Evolutionary conservation across 208 protist genomes (phyloP), one percentile per base, ranked within the genome.

Genomic region (Crithidia bombi): DNA sequence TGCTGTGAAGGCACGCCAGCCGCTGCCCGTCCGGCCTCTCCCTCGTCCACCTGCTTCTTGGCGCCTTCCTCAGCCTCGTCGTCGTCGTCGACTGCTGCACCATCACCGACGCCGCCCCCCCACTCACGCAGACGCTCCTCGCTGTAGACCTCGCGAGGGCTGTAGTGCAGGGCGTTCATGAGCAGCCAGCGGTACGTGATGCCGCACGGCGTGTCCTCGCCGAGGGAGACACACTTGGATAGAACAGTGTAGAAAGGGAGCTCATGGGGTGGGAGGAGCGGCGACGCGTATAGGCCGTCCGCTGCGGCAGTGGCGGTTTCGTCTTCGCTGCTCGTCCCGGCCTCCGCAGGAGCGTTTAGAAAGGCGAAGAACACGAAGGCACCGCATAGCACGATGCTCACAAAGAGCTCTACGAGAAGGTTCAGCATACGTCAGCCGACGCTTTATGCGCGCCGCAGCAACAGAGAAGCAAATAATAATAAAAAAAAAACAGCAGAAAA

Each of bases 331-430:
- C 15, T 41, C 21, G 49, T 28, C 25, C 21, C 59, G 28, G 44
- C 51, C 23, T 89, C 80, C 12, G 79, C 70, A 4, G 87, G 85
- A 15, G 55, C 68, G 65, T 65, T 86, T 47, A 95, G 83, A 54
- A 95, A 86, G 52, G 86, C 75, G 33, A 82, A 93, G 62, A 89
- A 95, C 10, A 64, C 90, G 33, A 83, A 50, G 17, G 68, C 70
- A 25, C 21, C 64, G 46, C 83, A 92, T 0, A 95, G 51, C 5
- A 47, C 52, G n/a, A 91, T 28, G 50, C 87, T 91, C 30, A 90
- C 30, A n/a, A 84, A 30, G 12, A 95, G 63, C 71, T 95, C 90
- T n/a, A 91, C 4, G 12, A 93, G 46, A 19, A 91, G 57, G 25
- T 69, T 69, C 15, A 90, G 12, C 85, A 91, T 90, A n/a, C n/a